Conservation (phyloP, 2,329 filamentous ascomycete species). For the Botrytis deweyae region DNA sequence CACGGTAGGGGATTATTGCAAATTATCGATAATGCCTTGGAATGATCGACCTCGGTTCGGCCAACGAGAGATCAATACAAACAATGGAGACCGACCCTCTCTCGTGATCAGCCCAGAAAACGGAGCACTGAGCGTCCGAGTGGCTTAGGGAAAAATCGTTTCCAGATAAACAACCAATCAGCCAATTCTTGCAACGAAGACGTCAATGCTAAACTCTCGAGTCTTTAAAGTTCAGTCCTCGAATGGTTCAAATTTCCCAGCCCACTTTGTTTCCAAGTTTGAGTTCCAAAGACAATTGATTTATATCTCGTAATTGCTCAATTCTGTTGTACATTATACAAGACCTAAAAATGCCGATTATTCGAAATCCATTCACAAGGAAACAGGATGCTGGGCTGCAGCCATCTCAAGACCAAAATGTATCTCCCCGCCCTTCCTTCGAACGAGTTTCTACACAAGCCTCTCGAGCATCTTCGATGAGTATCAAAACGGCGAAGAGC, state of each 20-base stretch:
- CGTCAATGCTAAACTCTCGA: constrained; percentile 1
- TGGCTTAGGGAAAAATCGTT: constrained; percentile 16
- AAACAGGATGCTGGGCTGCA: constrained; percentile 46
- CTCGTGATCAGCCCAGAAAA: constrained; percentile 21
- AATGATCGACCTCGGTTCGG: constrained; percentile 18
- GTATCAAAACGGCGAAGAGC: constrained; percentile 59
- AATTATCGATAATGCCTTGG: neutral
- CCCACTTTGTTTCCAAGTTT: neutral
- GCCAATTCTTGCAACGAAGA: constrained; percentile 7
- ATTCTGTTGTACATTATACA: neutral
- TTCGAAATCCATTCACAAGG: constrained; percentile 67
- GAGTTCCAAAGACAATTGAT: constrained; percentile 17
- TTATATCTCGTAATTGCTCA: constrained; percentile 10
- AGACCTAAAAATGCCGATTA: constrained; percentile 9
- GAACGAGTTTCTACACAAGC: constrained; percentile 63
- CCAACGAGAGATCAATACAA: neutral
- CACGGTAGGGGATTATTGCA: neutral
- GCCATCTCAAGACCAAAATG: constrained; percentile 47
- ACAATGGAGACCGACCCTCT: neutral
- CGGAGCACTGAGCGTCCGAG: constrained; percentile 19
- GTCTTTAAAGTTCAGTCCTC: constrained; percentile 1
- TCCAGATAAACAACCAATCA: constrained; percentile 14
- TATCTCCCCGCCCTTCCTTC: constrained; percentile 51
- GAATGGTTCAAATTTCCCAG: neutral
- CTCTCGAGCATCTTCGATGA: constrained; percentile 61